phyloP scores from a whole-genome alignment of 805 yeast species.

The Monosporozyma yasuniensis region DNA sequence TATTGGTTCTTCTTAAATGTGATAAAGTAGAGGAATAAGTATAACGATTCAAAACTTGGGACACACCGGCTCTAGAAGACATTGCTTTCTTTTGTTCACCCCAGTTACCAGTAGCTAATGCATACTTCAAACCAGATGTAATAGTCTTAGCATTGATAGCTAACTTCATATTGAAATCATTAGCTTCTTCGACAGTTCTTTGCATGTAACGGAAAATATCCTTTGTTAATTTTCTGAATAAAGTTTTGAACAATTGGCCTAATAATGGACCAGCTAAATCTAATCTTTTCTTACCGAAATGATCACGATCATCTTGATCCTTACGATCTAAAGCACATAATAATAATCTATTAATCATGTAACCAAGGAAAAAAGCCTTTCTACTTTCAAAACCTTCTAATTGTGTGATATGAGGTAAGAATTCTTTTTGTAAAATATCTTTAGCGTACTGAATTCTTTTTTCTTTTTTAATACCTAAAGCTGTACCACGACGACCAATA shows the following conservation, averaged over 20 bases:
- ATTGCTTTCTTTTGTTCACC: slow-evolving; percentile 99
- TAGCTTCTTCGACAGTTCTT: slow-evolving; percentile 95
- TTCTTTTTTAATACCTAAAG: slow-evolving; percentile 90
- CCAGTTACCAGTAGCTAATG: slow-evolving; percentile 99
- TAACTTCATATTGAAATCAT: slow-evolving; percentile 89
- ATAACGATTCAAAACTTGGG: slow-evolving; percentile 95
- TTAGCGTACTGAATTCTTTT: slow-evolving; percentile 97
- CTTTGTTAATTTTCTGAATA: slow-evolving; percentile 89
- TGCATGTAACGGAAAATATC: slow-evolving; percentile 98
- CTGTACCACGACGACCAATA: slow-evolving; percentile 97
- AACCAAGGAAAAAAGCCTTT: slow-evolving; percentile 94
- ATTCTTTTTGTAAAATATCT: slow-evolving; percentile 92
- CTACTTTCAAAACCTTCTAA: slow-evolving; percentile 94
- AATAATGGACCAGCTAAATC: slow-evolving; percentile 97
- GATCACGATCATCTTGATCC: slow-evolving; percentile 98
- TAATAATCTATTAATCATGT: slow-evolving; percentile 91
- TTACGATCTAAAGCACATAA: slow-evolving; percentile 95
- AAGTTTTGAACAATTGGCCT: slow-evolving; percentile 88
- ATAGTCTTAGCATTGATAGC: slow-evolving; percentile 96
- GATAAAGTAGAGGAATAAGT: slow-evolving; percentile 98
- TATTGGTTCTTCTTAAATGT: slow-evolving; percentile 96
- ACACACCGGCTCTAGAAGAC: slow-evolving; percentile 98
- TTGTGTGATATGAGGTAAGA: slow-evolving; percentile 94
- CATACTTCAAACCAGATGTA: slow-evolving; percentile 94
- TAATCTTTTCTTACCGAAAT: slow-evolving; percentile 95